Evolutionary conservation across 495 filamentous ascomycete genomes (phyloP).

Genomic region (Neurospora pannonica): DNA sequence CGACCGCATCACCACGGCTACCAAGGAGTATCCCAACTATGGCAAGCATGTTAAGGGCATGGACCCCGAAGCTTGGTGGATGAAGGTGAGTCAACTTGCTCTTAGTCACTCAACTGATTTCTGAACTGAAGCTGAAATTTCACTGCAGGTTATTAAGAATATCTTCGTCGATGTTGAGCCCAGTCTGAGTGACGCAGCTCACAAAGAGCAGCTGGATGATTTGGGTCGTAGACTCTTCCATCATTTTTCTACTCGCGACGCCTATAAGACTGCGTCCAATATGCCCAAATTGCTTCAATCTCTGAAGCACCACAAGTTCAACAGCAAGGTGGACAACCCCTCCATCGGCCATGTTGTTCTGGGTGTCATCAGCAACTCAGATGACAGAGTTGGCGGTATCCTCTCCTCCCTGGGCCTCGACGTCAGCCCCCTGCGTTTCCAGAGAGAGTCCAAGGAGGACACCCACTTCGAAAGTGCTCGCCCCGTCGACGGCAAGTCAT

Average conservation of each 20-base stretch:
- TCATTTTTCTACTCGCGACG: slow-evolving; percentile 52
- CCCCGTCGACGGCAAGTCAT: neutral
- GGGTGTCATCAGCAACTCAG: slow-evolving; percentile 70
- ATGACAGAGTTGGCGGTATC: slow-evolving; percentile 56
- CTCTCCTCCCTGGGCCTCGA: slow-evolving; percentile 51
- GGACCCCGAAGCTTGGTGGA: slow-evolving; percentile 60
- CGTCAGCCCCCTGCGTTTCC: slow-evolving; percentile 32
- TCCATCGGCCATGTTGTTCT: slow-evolving; percentile 35
- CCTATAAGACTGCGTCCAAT: slow-evolving; percentile 51
- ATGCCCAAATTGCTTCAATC: slow-evolving; percentile 43
- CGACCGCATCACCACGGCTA: slow-evolving; percentile 42
- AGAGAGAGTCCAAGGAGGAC: neutral
- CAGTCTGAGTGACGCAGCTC: slow-evolving; percentile 5
- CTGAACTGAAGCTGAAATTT: neutral
- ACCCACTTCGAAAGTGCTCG: neutral
- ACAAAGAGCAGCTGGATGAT: slow-evolving; percentile 27
- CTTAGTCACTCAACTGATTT: neutral
- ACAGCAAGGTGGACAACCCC: neutral
- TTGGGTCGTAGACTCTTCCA: slow-evolving; percentile 47
- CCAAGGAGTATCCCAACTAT: slow-evolving; percentile 53
- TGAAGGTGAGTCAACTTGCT: slow-evolving; percentile 35
- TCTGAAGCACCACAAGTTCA: slow-evolving; percentile 19
- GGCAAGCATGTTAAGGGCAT: slow-evolving; percentile 47
- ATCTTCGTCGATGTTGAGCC: slow-evolving; percentile 22
- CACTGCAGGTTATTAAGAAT: slow-evolving; percentile 20